Percentiles rank a stretch among this genome's conserved stretches.
These are phyloP conservation scores for Cryptococcus amylolentus DNA, from an alignment of 1,284 basidiomycete genomes.

Conservation along the genomic window DNA sequence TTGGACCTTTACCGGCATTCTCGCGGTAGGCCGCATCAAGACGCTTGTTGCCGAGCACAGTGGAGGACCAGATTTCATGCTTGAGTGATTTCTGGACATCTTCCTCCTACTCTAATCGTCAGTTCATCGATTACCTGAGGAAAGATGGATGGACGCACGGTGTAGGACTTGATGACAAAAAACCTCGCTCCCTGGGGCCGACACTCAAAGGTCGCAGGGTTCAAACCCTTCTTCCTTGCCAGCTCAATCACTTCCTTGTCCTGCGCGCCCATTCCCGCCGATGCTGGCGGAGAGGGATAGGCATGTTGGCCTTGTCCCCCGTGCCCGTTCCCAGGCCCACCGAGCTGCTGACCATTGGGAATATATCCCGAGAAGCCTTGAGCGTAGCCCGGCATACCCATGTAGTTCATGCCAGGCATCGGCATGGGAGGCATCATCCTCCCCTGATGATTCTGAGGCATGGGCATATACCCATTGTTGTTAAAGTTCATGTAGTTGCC, in stretches of 20 bases:
- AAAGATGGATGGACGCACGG: conserved; percentile 40
- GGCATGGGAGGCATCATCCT: not conserved
- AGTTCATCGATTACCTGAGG: not conserved
- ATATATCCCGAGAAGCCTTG: not conserved
- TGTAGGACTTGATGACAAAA: conserved; percentile 97
- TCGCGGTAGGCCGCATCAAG: conserved; percentile 94
- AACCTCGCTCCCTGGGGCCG: conserved; percentile 74
- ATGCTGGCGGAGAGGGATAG: conserved; percentile 28
- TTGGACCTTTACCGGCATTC: conserved; percentile 74
- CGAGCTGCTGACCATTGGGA: not conserved
- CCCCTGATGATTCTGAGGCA: not conserved
- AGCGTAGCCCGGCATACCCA: not conserved
- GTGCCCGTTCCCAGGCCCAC: conserved; percentile 3
- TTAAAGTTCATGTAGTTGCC: not conserved
- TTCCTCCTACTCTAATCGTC: conserved; percentile 58
- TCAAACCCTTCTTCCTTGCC: conserved; percentile 83
- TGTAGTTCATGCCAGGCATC: not conserved
- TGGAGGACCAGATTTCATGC: conserved; percentile 96
- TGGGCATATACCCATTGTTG: not conserved
- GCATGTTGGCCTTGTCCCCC: conserved; percentile 7
- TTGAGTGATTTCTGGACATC: conserved; percentile 95
- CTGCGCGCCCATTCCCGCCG: conserved; percentile 22
- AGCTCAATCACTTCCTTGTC: conserved; percentile 75
- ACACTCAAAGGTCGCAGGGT: conserved; percentile 79
- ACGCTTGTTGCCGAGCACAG: conserved; percentile 90